Base-by-base conservation (phyloP, 495 filamentous ascomycete genomes). In the Geoglossum glabrum region DNA sequence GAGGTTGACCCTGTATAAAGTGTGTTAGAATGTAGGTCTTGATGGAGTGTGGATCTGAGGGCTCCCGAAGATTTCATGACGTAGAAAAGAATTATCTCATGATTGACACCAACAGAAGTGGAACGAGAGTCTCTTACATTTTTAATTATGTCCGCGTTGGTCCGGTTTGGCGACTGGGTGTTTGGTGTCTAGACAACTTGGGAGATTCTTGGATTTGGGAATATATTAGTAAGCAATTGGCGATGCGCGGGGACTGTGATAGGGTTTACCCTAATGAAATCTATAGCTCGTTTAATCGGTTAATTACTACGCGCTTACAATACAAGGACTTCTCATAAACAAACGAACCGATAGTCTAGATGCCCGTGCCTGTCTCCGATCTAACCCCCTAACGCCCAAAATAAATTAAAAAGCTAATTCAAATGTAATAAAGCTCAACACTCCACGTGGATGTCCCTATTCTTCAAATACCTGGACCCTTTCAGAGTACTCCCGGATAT, bases 1-100 rank as follows among this genome's bases (percentile, higher is more conserved):
- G 72, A 98, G 88, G 73, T 97, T 98, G 82, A 96, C 90, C 93
- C 92, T 98, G 71, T 57, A 56, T 56, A 57, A 63, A 54, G 49
- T 33, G 54, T 28, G 57, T 56, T 59, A 38, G 60, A 56, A 27
- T 7, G 30, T 5, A 30, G 40, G 4, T 2, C 30, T 45, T 56
- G 21, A 38, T 5, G 1, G n/a, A 23, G 21, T 17, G 31, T n/a
- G 15, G 11, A 26, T 26, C n/a, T n/a, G n/a, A 21, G 19, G 13
- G 31, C 36, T 15, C 36, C 15, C 11, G 30, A 45, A 38, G 31
- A 19, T 21, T 38, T 3, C 28, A 38, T 1, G 19, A 15, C 15
- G 30, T 31, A 25, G 30, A 40, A 38, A 38, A 31, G 21, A 1
- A 40, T 17, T 33, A 27, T 56, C 17, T 10, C 13, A 19, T 55